Percentiles rank a stretch among this genome's conserved stretches.
Conservation (phyloP, 2,329 filamentous ascomycete genomes). For the Cephalotrichum gorgonifer region DNA sequence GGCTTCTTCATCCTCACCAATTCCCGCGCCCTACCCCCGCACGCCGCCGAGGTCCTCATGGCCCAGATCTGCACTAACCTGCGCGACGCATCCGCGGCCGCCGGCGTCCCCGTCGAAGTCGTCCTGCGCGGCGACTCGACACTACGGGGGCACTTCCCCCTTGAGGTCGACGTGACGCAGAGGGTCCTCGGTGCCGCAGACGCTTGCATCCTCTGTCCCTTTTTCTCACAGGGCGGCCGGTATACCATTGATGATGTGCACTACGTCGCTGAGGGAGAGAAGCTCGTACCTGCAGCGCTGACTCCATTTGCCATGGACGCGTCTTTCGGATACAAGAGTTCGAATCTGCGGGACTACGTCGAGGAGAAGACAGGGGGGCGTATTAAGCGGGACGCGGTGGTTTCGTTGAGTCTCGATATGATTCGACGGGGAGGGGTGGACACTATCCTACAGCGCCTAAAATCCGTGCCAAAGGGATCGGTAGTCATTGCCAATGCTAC, state of each 20-base stretch:
- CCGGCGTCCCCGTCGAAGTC: conserved; percentile 34
- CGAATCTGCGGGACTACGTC: conserved; percentile 41
- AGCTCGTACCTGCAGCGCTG: conserved; percentile 35
- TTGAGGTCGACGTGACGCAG: conserved; percentile 41
- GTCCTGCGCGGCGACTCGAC: conserved; percentile 49
- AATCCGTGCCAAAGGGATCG: conserved; percentile 14
- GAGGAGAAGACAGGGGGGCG: conserved; percentile 39
- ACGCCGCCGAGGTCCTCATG: conserved; percentile 35
- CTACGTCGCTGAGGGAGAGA: conserved; percentile 42
- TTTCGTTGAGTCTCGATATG: neutral
- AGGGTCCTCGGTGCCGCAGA: conserved; percentile 37
- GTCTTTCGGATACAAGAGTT: conserved; percentile 45
- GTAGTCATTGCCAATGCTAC: conserved; percentile 43
- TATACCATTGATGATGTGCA: conserved; percentile 48
- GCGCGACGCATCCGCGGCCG: conserved; percentile 27
- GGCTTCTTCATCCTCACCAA: conserved; percentile 54
- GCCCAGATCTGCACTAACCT: conserved; percentile 39
- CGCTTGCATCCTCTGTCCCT: conserved; percentile 45
- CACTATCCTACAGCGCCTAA: neutral
- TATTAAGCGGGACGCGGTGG: conserved; percentile 26
- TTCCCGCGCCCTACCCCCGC: conserved; percentile 41
- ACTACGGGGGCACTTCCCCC: conserved; percentile 43
- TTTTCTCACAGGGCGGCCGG: conserved; percentile 48
- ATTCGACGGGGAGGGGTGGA: neutral
- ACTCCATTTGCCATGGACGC: conserved; percentile 49